Evolutionary conservation across 108 stramenopile species (phyloP), one percentile per base, ranked within the genome.

Genomic region (Skeletonema costatum): DNA sequence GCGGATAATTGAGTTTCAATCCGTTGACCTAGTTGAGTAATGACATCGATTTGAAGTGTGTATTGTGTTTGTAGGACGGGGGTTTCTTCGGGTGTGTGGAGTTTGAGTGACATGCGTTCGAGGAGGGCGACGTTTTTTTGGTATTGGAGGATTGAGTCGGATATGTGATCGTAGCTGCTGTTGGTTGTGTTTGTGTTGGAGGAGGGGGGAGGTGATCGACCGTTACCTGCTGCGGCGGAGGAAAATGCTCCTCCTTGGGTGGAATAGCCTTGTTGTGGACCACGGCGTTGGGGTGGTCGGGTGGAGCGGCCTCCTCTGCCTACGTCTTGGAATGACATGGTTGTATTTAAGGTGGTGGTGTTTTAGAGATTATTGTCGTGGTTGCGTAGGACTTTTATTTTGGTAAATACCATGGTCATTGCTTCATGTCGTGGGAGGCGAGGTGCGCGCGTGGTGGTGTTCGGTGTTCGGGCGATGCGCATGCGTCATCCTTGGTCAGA

Each of bases 51-150:
- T 84, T 95, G 93, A 0, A 90, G 85, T 21, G 82, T 77, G 81
- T 90, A 91, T 80, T 95, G 93, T 60, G 84, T 87, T 75, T 92
- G 84, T 14, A 90, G 66, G 65, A 89, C 88, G 2, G 86, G 73
- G 12, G 82, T 66, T 30, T 80, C 78, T 32, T 65, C 64, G 8
- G 65, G 64, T 29, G 84, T 80, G 4, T 84, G 83, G 16, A 90
- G 59, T 29, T 77, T 80, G 33, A 78, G 75, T 12, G 89, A 85
- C 82, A 95, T 89, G 65, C 91, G 91, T 68, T 92, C 86, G 30
- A 95, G 86, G 51, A 95, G 83, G 29, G 83, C 89, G 5, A 95
- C 93, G 70, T 95, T 91, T 72, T 87, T 86, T 84, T 88, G 88
- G 84, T 87, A 89, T 77, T 89, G 88, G 35, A 89, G 64, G 41